phyloP scores from a whole-genome alignment of 2,329 filamentous ascomycete genomes.

The Fusarium nanum region DNA sequence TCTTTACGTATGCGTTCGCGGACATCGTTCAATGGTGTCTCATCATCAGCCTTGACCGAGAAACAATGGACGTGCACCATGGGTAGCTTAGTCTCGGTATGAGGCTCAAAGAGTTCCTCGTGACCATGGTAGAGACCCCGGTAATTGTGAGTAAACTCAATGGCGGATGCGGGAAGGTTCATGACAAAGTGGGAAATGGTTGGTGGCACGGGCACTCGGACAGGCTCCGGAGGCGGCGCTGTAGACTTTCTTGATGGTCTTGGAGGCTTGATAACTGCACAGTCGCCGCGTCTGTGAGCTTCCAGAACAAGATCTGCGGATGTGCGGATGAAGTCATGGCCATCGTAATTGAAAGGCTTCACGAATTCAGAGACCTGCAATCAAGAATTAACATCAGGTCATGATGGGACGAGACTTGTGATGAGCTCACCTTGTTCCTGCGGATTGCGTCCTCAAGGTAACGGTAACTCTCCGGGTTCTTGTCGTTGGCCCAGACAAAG shows the following conservation, averaged over 20 bases:
- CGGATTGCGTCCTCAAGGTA: constrained; percentile 76
- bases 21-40: constrained; percentile 68
- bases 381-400: constrained; percentile 18
- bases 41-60: constrained; percentile 81
- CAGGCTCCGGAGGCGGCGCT: constrained; percentile 52
- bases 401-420: not conserved
- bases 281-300: constrained; percentile 63
- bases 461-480: constrained; percentile 89
- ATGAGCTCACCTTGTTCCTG: constrained; percentile 77
- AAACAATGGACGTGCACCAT: constrained; percentile 97
- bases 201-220: constrained; percentile 69
- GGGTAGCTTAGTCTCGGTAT: constrained; percentile 72
- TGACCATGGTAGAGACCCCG: constrained; percentile 82
- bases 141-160: constrained; percentile 77
- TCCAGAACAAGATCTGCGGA: constrained; percentile 71
- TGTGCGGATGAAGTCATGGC: constrained; percentile 79
- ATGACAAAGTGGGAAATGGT: constrained; percentile 95
- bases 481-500: constrained; percentile 96
- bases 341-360: constrained; percentile 83
- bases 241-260: constrained; percentile 55
- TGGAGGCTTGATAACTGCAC: constrained; percentile 62
- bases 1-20: constrained; percentile 55
- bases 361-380: constrained; percentile 74
- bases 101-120: constrained; percentile 72
- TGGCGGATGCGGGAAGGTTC: constrained; percentile 93